Conservation (phyloP, 371 early-diverging fungal species). For the Mucor mucedo region DNA sequence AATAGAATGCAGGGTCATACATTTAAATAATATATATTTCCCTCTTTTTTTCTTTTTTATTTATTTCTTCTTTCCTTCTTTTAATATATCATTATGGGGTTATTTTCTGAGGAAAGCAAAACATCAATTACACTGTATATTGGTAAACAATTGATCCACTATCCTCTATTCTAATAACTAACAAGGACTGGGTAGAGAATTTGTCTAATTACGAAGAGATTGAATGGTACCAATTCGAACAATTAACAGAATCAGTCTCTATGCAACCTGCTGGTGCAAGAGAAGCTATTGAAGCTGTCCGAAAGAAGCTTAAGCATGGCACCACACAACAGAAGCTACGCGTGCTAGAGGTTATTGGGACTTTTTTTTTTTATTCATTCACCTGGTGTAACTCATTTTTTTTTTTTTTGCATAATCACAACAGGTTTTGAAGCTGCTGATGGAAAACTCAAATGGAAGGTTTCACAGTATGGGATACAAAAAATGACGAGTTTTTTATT, state of each 20-base stretch:
- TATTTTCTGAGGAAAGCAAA: constrained; percentile 47
- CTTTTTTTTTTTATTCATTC: too few relatives aligned
- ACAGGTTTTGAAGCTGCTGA: constrained; percentile 46
- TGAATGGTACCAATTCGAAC: constrained; percentile 51
- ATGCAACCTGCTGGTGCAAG: constrained; percentile 44
- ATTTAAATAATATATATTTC: constrained; percentile 2
- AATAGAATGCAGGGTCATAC: constrained; percentile 6
- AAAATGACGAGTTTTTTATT: not conserved
- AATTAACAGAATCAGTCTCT: constrained; percentile 43
- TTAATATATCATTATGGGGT: constrained; percentile 31
- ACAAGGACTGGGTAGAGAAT: constrained; percentile 24
- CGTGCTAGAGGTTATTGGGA: constrained; percentile 34
- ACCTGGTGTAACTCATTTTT: not conserved
- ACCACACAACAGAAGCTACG: constrained; percentile 40
- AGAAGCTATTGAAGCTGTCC: constrained; percentile 46
- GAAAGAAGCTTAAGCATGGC: constrained; percentile 50
- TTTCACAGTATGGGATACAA: constrained; percentile 38
- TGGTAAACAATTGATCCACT: constrained; percentile 26
- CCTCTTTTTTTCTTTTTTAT: not conserved
- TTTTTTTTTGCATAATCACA: not conserved
- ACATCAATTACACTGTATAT: constrained; percentile 51
- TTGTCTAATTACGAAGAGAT: constrained; percentile 51
- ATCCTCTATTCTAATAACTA: too few relatives aligned
- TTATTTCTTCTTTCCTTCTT: not conserved
- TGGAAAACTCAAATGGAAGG: constrained; percentile 46